A percentile compares a stretch with the other conserved stretches of the same genome.
These are phyloP conservation scores for Dalbergia oliveri DNA, from an alignment of 306 rosid genomes.

Conservation along the genomic window DNA sequence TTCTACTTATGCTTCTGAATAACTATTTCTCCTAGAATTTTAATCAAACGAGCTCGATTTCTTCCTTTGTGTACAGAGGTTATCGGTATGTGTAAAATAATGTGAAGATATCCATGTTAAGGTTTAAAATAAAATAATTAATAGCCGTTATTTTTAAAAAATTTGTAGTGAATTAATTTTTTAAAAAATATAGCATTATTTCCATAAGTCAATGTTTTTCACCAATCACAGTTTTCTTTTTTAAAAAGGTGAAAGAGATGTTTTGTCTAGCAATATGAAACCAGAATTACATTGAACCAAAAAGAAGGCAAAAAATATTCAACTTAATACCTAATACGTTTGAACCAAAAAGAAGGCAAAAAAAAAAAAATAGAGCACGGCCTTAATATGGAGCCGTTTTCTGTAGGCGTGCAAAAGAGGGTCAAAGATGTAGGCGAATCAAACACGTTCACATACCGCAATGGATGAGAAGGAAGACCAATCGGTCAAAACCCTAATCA, in stretches of 20 bases:
- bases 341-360: not conserved
- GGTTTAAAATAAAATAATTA: too few relatives aligned
- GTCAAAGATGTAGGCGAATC: constrained; percentile 62
- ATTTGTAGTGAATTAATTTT: too few relatives aligned
- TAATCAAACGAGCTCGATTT: too few relatives aligned
- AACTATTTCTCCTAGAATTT: too few relatives aligned
- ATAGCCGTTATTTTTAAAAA: too few relatives aligned
- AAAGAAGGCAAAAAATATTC: not conserved
- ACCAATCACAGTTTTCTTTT: not conserved
- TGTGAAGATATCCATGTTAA: too few relatives aligned
- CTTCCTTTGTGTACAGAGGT: too few relatives aligned
- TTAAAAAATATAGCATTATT: too few relatives aligned
- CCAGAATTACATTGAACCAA: not conserved
- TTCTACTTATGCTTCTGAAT: too few relatives aligned
- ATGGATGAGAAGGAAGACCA: constrained; percentile 12
- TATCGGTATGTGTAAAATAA: too few relatives aligned
- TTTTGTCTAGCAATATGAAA: not conserved
- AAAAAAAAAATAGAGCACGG: not conserved
- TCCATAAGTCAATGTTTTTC: not conserved
- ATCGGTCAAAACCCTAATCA: constrained; percentile 39
- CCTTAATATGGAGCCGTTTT: constrained; percentile 3
- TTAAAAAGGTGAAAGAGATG: constrained; percentile 11
- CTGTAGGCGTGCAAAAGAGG: constrained; percentile 37
- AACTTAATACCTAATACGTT: not conserved
- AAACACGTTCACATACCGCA: constrained; percentile 8